Base-by-base conservation (phyloP, 2,329 filamentous ascomycete genomes). In the Penicillium hordei region DNA sequence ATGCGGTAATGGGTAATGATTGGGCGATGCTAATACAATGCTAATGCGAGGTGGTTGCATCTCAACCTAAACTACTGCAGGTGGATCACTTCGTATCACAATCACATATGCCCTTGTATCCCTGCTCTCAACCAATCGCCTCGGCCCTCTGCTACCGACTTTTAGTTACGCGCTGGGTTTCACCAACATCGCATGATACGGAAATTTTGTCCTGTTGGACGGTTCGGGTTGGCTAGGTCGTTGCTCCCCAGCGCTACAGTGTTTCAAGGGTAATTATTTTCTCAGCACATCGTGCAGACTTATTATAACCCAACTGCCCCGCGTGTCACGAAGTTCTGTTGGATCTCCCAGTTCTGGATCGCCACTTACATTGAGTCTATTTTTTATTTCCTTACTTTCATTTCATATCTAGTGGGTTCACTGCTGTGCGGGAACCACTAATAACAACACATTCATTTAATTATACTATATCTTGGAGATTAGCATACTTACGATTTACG, bases 51-150 rank as follows among this genome's bases (percentile, higher is more conserved):
- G 31, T 36, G n/a, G 19, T 34, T 34, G 45, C 45, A 34, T 31
- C 27, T 48, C 48, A 27, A 39, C 48, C 25, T 48, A 27, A 57
- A 51, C 61, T 63, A 61, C 61, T 63, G 61, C 61, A 60, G 48
- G 61, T 52, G 51, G 57, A 48, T 63, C 61, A 63, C 59, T 59
- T 54, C 31, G 33, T 45, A 61, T 61, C 61, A 63, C 57, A 38
- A 40, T 60, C 60, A 44, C 52, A 23, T 21, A 43, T 38, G 46
- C 25, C 53, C 27, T 33, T 46, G 48, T 19, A 54, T 48, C 29
- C 40, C 45, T 48, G 45, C 12, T 25, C 45, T 9, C 15, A 48
- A 33, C 56, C 51, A 63, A 33, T 58, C 13, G 52, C 2, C 55
- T 48, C 31, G 19, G 12, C 17, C 36, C 27, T 33, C 45, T 48